Conservation (phyloP, 345 rosid species). For the Pugionium dolabratum region DNA sequence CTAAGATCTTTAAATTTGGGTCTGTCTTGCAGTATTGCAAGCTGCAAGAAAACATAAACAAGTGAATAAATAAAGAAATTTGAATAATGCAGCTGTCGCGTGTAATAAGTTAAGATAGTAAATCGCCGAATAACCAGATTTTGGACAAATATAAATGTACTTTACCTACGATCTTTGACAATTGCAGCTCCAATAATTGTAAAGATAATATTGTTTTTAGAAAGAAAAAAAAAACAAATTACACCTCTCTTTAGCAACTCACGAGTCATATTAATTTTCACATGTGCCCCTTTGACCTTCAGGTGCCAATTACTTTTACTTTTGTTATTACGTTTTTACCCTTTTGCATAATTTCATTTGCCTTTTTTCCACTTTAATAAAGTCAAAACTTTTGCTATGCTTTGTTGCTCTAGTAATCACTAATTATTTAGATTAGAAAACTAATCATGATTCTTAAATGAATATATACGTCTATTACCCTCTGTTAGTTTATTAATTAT, state of each 20-base stretch:
- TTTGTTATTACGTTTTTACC: slow-evolving; percentile 14
- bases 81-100: slow-evolving; percentile 32
- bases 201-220: background rate
- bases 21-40: too few species aligned
- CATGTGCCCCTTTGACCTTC: slow-evolving; percentile 39
- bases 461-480: background rate
- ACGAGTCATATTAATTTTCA: slow-evolving; percentile 38
- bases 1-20: too few species aligned
- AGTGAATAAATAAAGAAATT: slow-evolving; percentile 21
- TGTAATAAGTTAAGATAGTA: slow-evolving; percentile 29
- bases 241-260: slow-evolving; percentile 8
- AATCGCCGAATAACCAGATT: slow-evolving; percentile 34
- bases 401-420: background rate
- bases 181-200: slow-evolving; percentile 35
- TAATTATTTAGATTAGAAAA: slow-evolving; percentile 3
- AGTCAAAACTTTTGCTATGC: slow-evolving; percentile 27
- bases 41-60: background rate
- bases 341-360: background rate
- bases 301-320: slow-evolving; percentile 17
- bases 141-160: slow-evolving; percentile 32
- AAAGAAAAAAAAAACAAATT: background rate
- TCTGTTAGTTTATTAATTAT: background rate
- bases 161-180: slow-evolving; percentile 41
- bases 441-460: background rate
- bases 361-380: slow-evolving; percentile 5